Base-by-base conservation (phyloP, 2,329 filamentous ascomycete species). In the Elsinoe australis region DNA sequence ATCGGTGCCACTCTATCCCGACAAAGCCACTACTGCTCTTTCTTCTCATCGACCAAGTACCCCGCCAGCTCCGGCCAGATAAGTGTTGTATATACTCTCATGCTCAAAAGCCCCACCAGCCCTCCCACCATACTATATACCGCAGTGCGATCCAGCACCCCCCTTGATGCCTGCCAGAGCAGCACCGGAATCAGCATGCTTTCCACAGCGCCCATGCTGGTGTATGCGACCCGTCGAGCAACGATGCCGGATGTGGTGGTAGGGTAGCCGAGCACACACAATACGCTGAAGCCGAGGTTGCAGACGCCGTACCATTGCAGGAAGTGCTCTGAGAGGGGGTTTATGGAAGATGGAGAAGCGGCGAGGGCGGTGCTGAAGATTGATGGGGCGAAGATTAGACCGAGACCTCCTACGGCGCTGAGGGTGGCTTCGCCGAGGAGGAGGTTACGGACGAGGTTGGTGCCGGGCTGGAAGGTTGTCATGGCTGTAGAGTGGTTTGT, bases 171-270 rank as follows among this genome's bases (percentile, higher is more conserved):
- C 44, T 54, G 50, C 51, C 53, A 57, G 24, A 53, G 17, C 7
- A 54, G 46, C 2, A 56, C 10, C 26, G 50, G 45, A 9, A 56
- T 53, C 10, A 59, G 38, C 12, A 15, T 24, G 3, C 44, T 35
- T 32, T 59, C 56, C 12, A 39, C 51, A 5, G 21, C 21, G 12
- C 17, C 36, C 10, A 5, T 41, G 5, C 21, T n/a, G 17, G 17
- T 9, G 7, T 41, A 41, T 14, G 36, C 36, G 12, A 24, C 36
- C 36, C 21, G 26, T 6, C 36, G 14, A 5, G n/a, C 18, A 5
- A 21, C 36, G 5, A 41, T 22, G 21, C 36, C 36, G 21, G 36
- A 41, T 8, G 7, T 14, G 6, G 21, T 28, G 4, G 26, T 22
- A 15, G 36, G 36, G 17, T 26, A 26, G 6, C 36, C 36, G 10